Evolutionary conservation across 805 yeast genomes (phyloP).

Genomic region (Candida endomychidarum): DNA sequence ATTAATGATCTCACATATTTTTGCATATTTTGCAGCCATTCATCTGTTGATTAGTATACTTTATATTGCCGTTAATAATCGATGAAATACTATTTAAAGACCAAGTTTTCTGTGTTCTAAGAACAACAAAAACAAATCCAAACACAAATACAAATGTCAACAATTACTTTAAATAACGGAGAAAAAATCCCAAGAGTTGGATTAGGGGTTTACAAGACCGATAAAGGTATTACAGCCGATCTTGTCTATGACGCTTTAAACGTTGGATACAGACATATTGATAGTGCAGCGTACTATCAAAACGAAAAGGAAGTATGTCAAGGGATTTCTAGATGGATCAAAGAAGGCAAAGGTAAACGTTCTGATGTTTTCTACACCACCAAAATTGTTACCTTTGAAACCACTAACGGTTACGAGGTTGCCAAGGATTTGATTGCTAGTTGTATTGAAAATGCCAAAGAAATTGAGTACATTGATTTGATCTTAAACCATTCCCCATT

Average conservation of each 20-base stretch:
- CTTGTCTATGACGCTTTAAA: constrained; percentile 46
- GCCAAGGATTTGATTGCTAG: constrained; percentile 29
- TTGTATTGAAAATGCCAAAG: constrained; percentile 31
- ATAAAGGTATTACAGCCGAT: neutral
- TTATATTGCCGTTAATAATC: too few species aligned
- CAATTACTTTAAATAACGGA: too few species aligned
- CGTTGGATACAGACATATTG: constrained; percentile 72
- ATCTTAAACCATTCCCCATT: constrained; percentile 57
- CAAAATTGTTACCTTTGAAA: constrained; percentile 24
- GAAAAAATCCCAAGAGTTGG: neutral
- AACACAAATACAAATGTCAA: too few species aligned
- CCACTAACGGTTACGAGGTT: constrained; percentile 36
- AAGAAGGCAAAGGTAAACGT: constrained; percentile 8
- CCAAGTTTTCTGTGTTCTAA: too few species aligned
- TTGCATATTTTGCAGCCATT: too few species aligned
- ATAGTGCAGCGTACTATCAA: constrained; percentile 65
- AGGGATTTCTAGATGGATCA: constrained; percentile 50
- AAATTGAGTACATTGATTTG: constrained; percentile 40
- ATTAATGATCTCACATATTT: too few species aligned
- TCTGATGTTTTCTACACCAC: constrained; percentile 39
- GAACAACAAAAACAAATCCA: too few species aligned
- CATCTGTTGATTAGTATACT: too few species aligned
- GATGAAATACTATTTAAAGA: too few species aligned
- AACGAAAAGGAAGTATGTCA: constrained; percentile 63
- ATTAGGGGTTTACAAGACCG: constrained; percentile 14